Percentiles rank a stretch among this genome's conserved stretches.
phyloP scores from a whole-genome alignment of 116 monocot species.

The Dioscorea cayenensis region DNA sequence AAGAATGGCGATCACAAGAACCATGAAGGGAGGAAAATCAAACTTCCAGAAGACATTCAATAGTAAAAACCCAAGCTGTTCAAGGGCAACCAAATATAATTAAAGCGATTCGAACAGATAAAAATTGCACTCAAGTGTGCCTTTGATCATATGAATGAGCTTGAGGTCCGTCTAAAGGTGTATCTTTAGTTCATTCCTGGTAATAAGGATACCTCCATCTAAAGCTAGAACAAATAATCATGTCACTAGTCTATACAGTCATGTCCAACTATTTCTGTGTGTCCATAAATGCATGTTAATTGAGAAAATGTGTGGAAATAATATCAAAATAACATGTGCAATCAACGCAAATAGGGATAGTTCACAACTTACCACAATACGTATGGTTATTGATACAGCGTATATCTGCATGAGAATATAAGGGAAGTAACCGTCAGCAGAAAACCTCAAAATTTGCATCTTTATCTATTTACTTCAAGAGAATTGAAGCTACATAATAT shows the following conservation, averaged over 20 bases:
- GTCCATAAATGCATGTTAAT: no score
- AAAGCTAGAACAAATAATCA: no score
- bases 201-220: no score
- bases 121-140: not conserved
- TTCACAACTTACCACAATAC: constrained; percentile 71
- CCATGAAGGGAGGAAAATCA: constrained; percentile 99
- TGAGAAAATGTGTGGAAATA: no score
- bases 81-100: not conserved
- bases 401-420: constrained; percentile 47
- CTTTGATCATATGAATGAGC: no score
- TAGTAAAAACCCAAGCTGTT: constrained; percentile 97
- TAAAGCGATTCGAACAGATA: not conserved
- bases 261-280: no score
- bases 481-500: no score
- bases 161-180: no score
- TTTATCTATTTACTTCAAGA: not conserved
- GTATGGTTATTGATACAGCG: constrained; percentile 83
- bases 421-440: not conserved
- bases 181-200: no score
- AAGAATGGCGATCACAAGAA: constrained; percentile 95
- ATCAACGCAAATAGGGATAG: not conserved
- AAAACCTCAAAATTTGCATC: not conserved
- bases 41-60: constrained; percentile 96
- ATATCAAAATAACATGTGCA: not conserved
- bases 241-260: no score